A percentile compares a stretch with the other conserved stretches of the same genome.
Evolutionary conservation across 495 filamentous ascomycete species (phyloP).

Genomic region (Chaetomium cochliodes): DNA sequence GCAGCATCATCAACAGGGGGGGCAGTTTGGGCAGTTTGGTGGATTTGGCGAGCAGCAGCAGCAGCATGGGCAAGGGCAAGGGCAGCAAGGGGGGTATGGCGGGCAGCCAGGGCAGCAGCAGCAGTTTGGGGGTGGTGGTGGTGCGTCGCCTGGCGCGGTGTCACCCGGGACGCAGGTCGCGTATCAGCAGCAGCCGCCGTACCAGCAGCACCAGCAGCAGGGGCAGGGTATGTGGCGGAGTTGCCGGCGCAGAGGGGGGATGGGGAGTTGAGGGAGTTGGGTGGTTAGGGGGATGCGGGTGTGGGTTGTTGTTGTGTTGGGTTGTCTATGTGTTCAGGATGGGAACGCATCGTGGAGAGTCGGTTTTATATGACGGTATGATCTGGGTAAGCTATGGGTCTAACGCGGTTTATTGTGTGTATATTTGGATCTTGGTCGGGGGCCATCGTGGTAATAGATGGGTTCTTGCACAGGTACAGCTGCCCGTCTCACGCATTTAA

Average conservation of each 20-base stretch:
- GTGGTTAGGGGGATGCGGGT: background rate
- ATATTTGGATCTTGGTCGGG: no score
- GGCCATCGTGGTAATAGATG: no score
- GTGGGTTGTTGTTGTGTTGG: background rate
- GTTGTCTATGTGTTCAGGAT: background rate
- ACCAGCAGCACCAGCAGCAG: conserved; percentile 3
- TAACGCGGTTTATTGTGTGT: no score
- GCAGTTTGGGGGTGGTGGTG: conserved; percentile 4
- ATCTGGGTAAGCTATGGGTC: no score
- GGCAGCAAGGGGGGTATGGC: conserved; percentile 3
- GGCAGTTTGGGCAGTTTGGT: background rate
- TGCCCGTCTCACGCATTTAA: no score
- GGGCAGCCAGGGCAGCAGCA: background rate
- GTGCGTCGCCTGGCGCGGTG: conserved; percentile 11
- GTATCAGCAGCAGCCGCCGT: background rate
- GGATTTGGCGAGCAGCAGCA: conserved; percentile 2
- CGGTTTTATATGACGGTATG: no score
- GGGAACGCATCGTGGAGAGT: background rate
- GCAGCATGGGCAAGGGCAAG: no score
- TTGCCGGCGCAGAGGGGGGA: conserved; percentile 31
- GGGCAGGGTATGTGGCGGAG: conserved; percentile 21
- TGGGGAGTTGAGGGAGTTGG: conserved; percentile 24
- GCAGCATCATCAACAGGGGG: conserved; percentile 4
- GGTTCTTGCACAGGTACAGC: no score
- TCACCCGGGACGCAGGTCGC: background rate